Evolutionary conservation across 2,329 filamentous ascomycete species (phyloP), one percentile per base, ranked within the genome.

Genomic region (Exophiala bonariae): DNA sequence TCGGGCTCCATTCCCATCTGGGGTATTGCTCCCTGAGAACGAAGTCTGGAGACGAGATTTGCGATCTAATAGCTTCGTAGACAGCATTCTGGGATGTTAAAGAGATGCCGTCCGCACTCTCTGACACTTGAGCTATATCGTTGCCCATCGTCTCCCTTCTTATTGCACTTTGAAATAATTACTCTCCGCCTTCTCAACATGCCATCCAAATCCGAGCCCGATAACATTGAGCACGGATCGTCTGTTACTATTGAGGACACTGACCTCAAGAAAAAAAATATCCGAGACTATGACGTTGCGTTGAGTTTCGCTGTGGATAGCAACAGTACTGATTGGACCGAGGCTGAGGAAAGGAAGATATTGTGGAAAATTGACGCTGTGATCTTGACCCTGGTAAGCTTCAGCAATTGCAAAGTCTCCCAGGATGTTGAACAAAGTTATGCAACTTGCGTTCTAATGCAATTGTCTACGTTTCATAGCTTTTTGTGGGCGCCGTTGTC

Each of bases 361-460:
- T n/a, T 47, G 26, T 19, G 44, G 36, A 47, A 41, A 18, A 47
- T 47, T 19, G 44, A 47, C 18, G 35, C 28, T 13, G 44, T 47
- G 17, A 47, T 47, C 18, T 26, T 47, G n/a, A 22, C 36, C 7
- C 33, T 47, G 35, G 44, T 47, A 35, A 34, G 44, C n/a, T 47
- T 22, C 14, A 41, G 39, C 39, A 22, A 26, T 6, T 26, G 23
- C 23, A 26, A 26, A 6, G 23, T 11, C 23, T 26, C 23, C 23
- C 11, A 26, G 11, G 23, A 11, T 26, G 6, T 26, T 26, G 23
- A 26, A 26, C 23, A 11, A 26, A 26, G 23, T 26, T 26, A 26
- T 11, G 23, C 23, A 26, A 26, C 23, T 26, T 28, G 32, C 3
- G n/a, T 6, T 32, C 30, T 32, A 20, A n/a, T 16, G 19, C 20